Percentiles rank a stretch among this genome's conserved stretches.
phyloP scores from a whole-genome alignment of 1,284 basidiomycete genomes.

The Rhodofomes roseus region DNA sequence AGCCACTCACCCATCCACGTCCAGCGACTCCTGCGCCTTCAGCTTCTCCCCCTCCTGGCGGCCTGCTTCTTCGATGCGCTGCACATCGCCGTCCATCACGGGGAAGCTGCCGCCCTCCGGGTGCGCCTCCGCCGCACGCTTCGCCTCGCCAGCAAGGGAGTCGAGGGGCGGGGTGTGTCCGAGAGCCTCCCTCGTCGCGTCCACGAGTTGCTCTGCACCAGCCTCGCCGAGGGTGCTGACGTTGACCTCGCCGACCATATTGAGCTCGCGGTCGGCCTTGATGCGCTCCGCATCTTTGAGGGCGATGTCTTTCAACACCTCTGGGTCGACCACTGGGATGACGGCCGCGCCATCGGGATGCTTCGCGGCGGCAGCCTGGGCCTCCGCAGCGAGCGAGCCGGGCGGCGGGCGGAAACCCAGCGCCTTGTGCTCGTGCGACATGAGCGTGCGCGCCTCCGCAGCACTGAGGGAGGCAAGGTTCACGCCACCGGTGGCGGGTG shows the following conservation, averaged over 20 bases:
- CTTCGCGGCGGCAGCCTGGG: slow-evolving; percentile 28
- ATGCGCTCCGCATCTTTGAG: slow-evolving; percentile 23
- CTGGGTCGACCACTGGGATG: slow-evolving; percentile 16
- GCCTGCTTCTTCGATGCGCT: slow-evolving; percentile 13
- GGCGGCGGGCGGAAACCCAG: slow-evolving; percentile 33
- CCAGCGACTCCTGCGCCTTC: slow-evolving; percentile 10
- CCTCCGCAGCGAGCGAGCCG: slow-evolving; percentile 30
- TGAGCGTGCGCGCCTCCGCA: slow-evolving; percentile 27
- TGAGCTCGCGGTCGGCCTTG: slow-evolving; percentile 21
- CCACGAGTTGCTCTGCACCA: slow-evolving; percentile 16
- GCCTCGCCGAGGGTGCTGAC: slow-evolving; percentile 20
- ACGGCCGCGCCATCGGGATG: slow-evolving; percentile 22
- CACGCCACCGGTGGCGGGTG: slow-evolving; percentile 14
- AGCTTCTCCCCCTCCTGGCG: slow-evolving; percentile 12
- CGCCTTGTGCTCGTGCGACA: slow-evolving; percentile 32
- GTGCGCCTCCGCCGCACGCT: slow-evolving; percentile 27
- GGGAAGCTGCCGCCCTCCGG: slow-evolving; percentile 19
- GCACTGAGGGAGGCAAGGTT: slow-evolving; percentile 24
- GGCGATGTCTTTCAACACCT: slow-evolving; percentile 18
- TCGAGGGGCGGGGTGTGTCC: slow-evolving; percentile 30
- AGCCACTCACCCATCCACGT: slow-evolving; percentile 7
- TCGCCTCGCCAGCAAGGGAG: slow-evolving; percentile 29
- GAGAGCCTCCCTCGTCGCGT: slow-evolving; percentile 24
- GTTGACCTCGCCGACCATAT: slow-evolving; percentile 17
- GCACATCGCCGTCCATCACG: slow-evolving; percentile 9